Percentiles rank a stretch among this genome's conserved stretches.
Evolutionary conservation across 768 basidiomycete species (phyloP).

Genomic region (Russula griseocarnosa): DNA sequence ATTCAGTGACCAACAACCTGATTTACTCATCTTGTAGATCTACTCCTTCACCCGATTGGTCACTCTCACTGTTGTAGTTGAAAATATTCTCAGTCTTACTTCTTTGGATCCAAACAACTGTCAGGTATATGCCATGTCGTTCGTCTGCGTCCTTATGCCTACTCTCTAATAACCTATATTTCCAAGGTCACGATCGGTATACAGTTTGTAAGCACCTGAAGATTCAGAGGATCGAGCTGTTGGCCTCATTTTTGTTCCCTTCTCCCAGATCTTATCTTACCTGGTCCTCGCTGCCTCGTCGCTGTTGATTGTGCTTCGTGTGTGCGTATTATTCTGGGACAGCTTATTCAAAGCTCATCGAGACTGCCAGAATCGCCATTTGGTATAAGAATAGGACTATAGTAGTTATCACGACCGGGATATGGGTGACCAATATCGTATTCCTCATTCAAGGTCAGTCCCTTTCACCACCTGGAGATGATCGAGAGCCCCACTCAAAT

Average conservation of each 20-base stretch:
- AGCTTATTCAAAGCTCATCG: no score
- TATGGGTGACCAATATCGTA: background rate
- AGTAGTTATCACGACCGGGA: background rate
- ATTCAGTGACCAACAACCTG: background rate
- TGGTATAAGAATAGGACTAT: no score
- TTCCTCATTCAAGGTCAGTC: background rate
- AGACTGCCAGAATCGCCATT: no score
- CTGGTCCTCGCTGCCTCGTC: no score
- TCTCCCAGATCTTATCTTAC: background rate
- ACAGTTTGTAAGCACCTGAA: background rate
- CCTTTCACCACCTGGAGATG: background rate
- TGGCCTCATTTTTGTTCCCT: background rate
- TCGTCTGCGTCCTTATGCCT: no score
- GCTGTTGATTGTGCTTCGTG: no score
- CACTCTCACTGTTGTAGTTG: no score
- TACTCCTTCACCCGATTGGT: slow-evolving; percentile 16
- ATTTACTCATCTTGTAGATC: background rate
- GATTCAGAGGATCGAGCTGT: background rate
- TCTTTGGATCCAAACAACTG: background rate
- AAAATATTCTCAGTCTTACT: background rate
- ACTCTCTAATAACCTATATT: background rate
- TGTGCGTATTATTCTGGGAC: no score
- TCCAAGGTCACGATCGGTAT: background rate
- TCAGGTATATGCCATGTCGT: background rate
- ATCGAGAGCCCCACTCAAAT: no score